phyloP scores from a whole-genome alignment of 345 rosid species.

The Theobroma cacao region DNA sequence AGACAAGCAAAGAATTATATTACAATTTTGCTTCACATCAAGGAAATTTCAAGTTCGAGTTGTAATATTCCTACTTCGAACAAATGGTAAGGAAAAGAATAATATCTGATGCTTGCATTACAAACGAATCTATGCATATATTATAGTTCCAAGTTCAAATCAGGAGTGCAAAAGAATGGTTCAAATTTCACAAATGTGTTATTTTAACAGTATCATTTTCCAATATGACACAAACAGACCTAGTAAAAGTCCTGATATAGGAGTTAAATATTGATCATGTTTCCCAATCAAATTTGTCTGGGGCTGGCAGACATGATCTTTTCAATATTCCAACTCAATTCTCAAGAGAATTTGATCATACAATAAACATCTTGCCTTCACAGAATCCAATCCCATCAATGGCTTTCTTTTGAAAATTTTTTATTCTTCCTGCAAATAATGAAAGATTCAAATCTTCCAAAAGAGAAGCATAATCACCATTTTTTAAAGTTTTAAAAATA shows the following conservation, averaged over 20 bases:
- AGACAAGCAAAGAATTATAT: background rate
- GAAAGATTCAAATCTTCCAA: constrained; percentile 27
- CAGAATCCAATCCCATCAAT: constrained; percentile 23
- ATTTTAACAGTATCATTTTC: background rate
- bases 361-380: constrained; percentile 13
- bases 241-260: background rate
- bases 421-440: background rate
- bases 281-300: constrained; percentile 25
- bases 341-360: constrained; percentile 18
- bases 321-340: constrained; percentile 23
- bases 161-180: background rate
- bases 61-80: background rate
- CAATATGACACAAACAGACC: background rate
- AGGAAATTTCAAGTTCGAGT: background rate
- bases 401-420: background rate
- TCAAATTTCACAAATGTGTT: background rate
- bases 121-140: background rate
- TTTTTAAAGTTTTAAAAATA: background rate
- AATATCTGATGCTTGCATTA: background rate
- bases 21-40: background rate
- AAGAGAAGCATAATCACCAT: constrained; percentile 28
- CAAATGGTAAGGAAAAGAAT: background rate
- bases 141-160: background rate
- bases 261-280: background rate
- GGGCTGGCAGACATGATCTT: constrained; percentile 21